Percentiles rank a stretch among this genome's conserved stretches.
Conservation (phyloP, 257 asterid genomes). For the Phtheirospermum japonicum region DNA sequence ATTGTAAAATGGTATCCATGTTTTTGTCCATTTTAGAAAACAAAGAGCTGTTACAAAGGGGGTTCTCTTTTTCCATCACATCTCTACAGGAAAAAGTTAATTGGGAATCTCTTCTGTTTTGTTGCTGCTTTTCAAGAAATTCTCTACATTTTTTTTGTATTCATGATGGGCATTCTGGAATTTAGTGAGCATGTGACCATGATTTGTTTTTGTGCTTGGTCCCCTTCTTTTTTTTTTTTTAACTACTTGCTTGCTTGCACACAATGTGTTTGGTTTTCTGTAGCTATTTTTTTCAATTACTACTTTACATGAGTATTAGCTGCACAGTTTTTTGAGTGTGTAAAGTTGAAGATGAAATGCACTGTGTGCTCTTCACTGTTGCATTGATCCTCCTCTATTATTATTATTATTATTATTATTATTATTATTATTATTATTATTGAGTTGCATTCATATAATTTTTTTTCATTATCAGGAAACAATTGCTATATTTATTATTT, state of each 20-base stretch:
- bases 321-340: too few species aligned
- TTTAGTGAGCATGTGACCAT: constrained; percentile 7
- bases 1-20: not conserved
- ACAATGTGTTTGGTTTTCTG: not conserved
- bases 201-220: not conserved
- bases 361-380: too few species aligned
- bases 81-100: not conserved
- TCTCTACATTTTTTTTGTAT: not conserved
- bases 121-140: constrained; percentile 24
- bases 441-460: too few species aligned
- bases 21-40: not conserved
- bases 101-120: constrained; percentile 18
- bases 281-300: too few species aligned
- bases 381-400: too few species aligned
- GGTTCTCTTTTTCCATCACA: constrained; percentile 4
- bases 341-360: too few species aligned
- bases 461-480: not conserved
- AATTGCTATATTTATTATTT: not conserved
- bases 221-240: too few species aligned
- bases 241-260: not conserved
- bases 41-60: not conserved
- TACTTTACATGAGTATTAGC: not conserved
- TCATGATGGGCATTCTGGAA: constrained; percentile 19
- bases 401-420: too few species aligned
- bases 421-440: too few species aligned